Evolutionary conservation across 805 yeast species (phyloP).

Genomic region (Candida insectorum): DNA sequence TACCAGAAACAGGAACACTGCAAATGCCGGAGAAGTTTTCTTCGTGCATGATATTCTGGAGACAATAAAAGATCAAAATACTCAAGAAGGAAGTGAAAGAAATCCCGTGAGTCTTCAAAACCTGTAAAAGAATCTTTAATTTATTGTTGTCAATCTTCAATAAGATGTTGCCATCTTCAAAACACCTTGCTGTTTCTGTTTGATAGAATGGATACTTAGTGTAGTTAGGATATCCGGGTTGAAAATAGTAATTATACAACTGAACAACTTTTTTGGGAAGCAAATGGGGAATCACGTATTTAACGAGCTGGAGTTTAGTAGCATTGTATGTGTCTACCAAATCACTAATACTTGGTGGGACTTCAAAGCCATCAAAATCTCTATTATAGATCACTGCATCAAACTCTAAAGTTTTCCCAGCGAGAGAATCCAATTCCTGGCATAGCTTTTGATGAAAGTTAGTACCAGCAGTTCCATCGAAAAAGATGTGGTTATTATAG

Average conservation of each 20-base stretch:
- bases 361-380: background rate
- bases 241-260: constrained; percentile 3
- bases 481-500: constrained; percentile 24
- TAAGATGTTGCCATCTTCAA: background rate
- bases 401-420: background rate
- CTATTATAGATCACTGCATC: background rate
- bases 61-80: constrained; percentile 8
- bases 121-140: background rate
- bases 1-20: constrained; percentile 6
- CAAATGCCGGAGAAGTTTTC: constrained; percentile 1
- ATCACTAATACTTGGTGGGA: background rate
- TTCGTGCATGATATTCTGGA: constrained; percentile 6
- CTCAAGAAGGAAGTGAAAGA: constrained; percentile 10
- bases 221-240: constrained; percentile 5
- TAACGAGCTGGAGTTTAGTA: background rate
- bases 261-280: constrained; percentile 1
- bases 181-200: background rate
- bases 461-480: constrained; percentile 32
- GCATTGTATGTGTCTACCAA: background rate
- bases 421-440: background rate
- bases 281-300: background rate
- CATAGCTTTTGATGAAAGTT: constrained; percentile 24
- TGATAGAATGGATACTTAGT: constrained; percentile 4
- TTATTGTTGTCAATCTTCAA: background rate
- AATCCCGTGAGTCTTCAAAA: constrained; percentile 2